Evolutionary conservation across 768 basidiomycete species (phyloP).

Genomic region (Tulasnella sp.): DNA sequence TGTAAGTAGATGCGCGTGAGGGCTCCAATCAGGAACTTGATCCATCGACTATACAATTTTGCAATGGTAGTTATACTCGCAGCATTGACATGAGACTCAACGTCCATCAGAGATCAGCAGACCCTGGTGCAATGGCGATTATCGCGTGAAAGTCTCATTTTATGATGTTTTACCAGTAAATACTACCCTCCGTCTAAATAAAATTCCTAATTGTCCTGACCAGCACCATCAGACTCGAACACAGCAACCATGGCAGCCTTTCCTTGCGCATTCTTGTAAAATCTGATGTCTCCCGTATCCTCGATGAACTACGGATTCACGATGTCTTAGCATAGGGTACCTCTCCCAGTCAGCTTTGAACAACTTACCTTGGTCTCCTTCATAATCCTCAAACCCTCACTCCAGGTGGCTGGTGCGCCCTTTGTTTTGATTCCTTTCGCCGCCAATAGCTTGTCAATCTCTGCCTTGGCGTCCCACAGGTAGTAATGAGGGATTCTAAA

Average conservation of each 20-base stretch:
- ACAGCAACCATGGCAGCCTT: slow-evolving; percentile 60
- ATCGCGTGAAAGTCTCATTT: too few species aligned
- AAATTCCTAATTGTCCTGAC: slow-evolving; percentile 30
- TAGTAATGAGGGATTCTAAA: slow-evolving; percentile 79
- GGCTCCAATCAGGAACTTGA: too few species aligned
- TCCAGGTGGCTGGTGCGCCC: slow-evolving; percentile 69
- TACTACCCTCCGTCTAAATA: too few species aligned
- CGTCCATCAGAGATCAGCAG: too few species aligned
- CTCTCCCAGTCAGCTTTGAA: neutral
- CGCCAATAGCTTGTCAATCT: slow-evolving; percentile 66
- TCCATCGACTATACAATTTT: too few species aligned
- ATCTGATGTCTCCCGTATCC: slow-evolving; percentile 81
- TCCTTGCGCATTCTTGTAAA: slow-evolving; percentile 83
- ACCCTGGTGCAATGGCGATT: too few species aligned
- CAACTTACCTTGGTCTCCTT: slow-evolving; percentile 57
- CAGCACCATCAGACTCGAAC: slow-evolving; percentile 45
- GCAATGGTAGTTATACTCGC: too few species aligned
- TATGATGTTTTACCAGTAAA: too few species aligned
- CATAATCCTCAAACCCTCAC: slow-evolving; percentile 67
- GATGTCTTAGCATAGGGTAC: neutral
- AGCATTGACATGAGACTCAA: too few species aligned
- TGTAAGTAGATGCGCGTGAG: too few species aligned
- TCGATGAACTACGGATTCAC: slow-evolving; percentile 63
- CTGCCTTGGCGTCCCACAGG: slow-evolving; percentile 86
- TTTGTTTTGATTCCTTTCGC: slow-evolving; percentile 51